These are phyloP conservation scores for Globisporangium alternatum DNA, from an alignment of 352 stramenopile genomes.

Conservation along the genomic window DNA sequence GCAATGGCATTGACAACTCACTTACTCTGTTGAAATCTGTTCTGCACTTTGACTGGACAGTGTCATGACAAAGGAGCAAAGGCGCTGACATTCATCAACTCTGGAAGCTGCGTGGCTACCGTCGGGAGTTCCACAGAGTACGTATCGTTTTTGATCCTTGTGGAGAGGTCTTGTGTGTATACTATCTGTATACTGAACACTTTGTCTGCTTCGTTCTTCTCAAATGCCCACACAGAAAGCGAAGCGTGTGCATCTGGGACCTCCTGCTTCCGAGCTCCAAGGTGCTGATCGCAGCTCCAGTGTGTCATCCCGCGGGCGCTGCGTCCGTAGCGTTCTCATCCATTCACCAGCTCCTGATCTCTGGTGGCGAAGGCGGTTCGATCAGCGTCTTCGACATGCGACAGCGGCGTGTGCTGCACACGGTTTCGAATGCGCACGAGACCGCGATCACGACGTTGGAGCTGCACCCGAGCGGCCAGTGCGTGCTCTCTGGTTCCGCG, in stretches of 20 bases:
- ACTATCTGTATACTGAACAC: not conserved
- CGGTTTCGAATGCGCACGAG: slow-evolving; percentile 80
- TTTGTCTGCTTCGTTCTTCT: not conserved
- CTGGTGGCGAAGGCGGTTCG: slow-evolving; percentile 67
- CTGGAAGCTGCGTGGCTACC: slow-evolving; percentile 69
- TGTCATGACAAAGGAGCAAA: slow-evolving; percentile 87
- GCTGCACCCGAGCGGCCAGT: slow-evolving; percentile 75
- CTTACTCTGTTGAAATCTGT: not conserved
- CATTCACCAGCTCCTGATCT: slow-evolving; percentile 80
- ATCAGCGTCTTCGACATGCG: slow-evolving; percentile 87
- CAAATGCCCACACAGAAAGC: slow-evolving; percentile 41
- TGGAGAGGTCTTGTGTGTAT: slow-evolving; percentile 10
- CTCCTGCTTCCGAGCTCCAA: slow-evolving; percentile 71
- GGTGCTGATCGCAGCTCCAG: slow-evolving; percentile 59
- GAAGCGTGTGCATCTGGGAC: slow-evolving; percentile 85
- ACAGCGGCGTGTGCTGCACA: slow-evolving; percentile 82
- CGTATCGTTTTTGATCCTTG: slow-evolving; percentile 11
- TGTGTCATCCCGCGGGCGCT: slow-evolving; percentile 73
- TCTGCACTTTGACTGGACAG: slow-evolving; percentile 17
- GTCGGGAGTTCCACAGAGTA: slow-evolving; percentile 75
- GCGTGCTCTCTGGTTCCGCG: slow-evolving; percentile 77
- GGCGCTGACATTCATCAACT: slow-evolving; percentile 78
- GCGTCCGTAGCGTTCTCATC: slow-evolving; percentile 77
- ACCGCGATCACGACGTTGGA: slow-evolving; percentile 81
- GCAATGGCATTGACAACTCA: not conserved